Evolutionary conservation across 2,329 filamentous ascomycete species (phyloP), one percentile per base, ranked within the genome.

Genomic region (Exophiala mesophila): DNA sequence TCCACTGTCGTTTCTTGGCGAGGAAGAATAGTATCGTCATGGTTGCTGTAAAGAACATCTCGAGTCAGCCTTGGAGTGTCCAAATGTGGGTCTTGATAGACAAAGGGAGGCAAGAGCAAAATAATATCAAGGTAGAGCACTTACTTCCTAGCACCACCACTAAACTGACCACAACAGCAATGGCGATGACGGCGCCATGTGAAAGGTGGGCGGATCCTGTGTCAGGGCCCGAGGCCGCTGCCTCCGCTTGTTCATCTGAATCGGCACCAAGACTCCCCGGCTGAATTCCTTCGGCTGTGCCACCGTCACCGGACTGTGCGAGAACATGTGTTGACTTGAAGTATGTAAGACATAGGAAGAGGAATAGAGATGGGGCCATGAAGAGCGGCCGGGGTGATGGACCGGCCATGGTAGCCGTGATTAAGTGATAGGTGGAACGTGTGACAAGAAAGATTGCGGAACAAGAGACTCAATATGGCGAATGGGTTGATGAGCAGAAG

Each of bases 1-100:
- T 84, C 87, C 87, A 92, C 63, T 89, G 85, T 34, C 82, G 78
- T 68, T 87, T 88, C 72, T 92, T 92, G 41, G 87, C 84, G 26
- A 90, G 62, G 62, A 82, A 87, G 68, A 85, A 94, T 19, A 92
- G 76, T 2, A 78, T 67, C 2, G 80, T 77, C 23, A 49, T 43
- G 3, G 50, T 50, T 29, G 35, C 50, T 53, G 38, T 9, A 23
- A 15, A 16, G 20, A 21, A 19, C 18, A 21, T 5, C n/a, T n/a
- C n/a, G 30, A 37, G 12, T 16, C 10, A 28, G 16, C 8, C 5
- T 5, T 5, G 13, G 13, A 18, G 9, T 17, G 12, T 20, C 26
- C 12, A 24, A 20, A 23, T 17, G 12, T n/a, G n/a, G n/a, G n/a
- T n/a, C n/a, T n/a, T n/a, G n/a, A n/a, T n/a, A n/a, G n/a, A n/a